Conservation (phyloP, 2,329 filamentous ascomycete genomes). For the Pseudocercospora cruenta region DNA sequence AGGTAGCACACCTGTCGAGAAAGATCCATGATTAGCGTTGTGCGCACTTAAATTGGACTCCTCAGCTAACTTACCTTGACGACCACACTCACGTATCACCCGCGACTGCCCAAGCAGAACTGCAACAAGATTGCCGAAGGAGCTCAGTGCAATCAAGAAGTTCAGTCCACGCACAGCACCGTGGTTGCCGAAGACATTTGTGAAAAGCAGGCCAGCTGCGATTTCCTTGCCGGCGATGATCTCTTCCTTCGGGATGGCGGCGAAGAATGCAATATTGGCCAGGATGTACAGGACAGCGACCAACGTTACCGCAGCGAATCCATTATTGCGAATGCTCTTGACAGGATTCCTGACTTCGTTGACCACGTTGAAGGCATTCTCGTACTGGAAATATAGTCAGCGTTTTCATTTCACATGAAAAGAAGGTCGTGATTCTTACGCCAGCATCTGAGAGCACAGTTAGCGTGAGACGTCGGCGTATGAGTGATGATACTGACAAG, state of each 20-base stretch:
- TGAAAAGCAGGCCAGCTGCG: slow-evolving; percentile 63
- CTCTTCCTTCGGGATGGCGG: slow-evolving; percentile 58
- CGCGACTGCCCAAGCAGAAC: slow-evolving; percentile 60
- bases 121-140: slow-evolving; percentile 63
- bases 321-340: slow-evolving; percentile 53
- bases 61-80: slow-evolving; percentile 45
- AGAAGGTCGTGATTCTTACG: not conserved
- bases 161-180: slow-evolving; percentile 58
- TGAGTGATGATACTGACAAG: slow-evolving; percentile 41
- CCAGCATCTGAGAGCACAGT: not conserved
- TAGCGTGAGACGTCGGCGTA: not conserved
- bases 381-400: slow-evolving; percentile 29
- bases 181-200: slow-evolving; percentile 58
- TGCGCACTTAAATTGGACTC: not conserved
- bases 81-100: slow-evolving; percentile 63
- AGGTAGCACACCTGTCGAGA: slow-evolving; percentile 54
- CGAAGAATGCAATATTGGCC: slow-evolving; percentile 65
- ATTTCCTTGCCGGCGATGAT: slow-evolving; percentile 53
- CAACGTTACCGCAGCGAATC: slow-evolving; percentile 36
- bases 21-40: not conserved
- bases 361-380: slow-evolving; percentile 64
- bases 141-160: slow-evolving; percentile 60
- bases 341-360: slow-evolving; percentile 66
- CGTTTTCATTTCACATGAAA: not conserved
- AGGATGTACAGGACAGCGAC: slow-evolving; percentile 60